phyloP scores from a whole-genome alignment of 1,284 basidiomycete genomes.

The Taiwanofungus camphoratus region DNA sequence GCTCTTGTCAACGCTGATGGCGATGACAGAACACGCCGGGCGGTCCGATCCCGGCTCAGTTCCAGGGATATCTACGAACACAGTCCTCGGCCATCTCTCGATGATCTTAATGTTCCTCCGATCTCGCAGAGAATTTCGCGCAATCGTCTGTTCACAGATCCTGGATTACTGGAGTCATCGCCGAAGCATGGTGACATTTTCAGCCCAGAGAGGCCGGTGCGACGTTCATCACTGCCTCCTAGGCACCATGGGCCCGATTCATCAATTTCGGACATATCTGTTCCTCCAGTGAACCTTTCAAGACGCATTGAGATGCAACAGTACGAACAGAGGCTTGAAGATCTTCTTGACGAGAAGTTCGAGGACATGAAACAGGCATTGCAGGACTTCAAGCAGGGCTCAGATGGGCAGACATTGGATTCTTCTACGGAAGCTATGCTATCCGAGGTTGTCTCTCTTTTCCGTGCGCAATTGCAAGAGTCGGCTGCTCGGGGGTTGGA shows the following conservation, averaged over 20 bases:
- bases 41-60: slow-evolving; percentile 66
- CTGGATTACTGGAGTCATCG: slow-evolving; percentile 33
- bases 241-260: slow-evolving; percentile 31
- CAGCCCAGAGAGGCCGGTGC: slow-evolving; percentile 35
- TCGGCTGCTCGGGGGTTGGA: slow-evolving; percentile 52
- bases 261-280: slow-evolving; percentile 36
- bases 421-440: slow-evolving; percentile 53
- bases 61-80: slow-evolving; percentile 63
- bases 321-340: slow-evolving; percentile 52
- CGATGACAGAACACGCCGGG: slow-evolving; percentile 60
- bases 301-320: slow-evolving; percentile 53
- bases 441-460: slow-evolving; percentile 58
- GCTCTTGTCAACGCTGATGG: slow-evolving; percentile 49
- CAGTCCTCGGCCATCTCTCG: slow-evolving; percentile 61
- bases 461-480: slow-evolving; percentile 61
- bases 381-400: slow-evolving; percentile 15
- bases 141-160: slow-evolving; percentile 50
- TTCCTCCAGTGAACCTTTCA: slow-evolving; percentile 47
- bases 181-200: slow-evolving; percentile 41
- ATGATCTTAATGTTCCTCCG: slow-evolving; percentile 61
- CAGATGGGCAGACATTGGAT: slow-evolving; percentile 27
- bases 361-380: slow-evolving; percentile 34
- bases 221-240: slow-evolving; percentile 59
- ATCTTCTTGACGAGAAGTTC: slow-evolving; percentile 63
- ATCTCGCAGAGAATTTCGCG: slow-evolving; percentile 57